phyloP scores from a whole-genome alignment of 257 asterid species.

The Jacaranda mimosifolia region DNA sequence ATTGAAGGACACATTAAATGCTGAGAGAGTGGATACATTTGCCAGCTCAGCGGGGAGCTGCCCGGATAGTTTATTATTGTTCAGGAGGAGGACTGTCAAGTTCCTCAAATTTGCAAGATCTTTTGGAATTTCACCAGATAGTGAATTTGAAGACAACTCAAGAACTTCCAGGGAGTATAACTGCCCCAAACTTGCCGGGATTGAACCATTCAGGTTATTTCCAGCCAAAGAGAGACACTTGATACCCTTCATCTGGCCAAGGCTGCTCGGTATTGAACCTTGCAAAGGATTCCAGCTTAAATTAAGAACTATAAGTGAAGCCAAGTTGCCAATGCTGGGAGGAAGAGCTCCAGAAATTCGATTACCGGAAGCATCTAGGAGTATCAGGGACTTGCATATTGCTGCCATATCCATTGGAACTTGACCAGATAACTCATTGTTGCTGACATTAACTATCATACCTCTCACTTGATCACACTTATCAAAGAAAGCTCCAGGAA shows the following conservation, averaged over 20 bases:
- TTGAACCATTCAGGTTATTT: slow-evolving; percentile 73
- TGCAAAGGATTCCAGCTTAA: slow-evolving; percentile 73
- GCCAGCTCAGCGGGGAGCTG: slow-evolving; percentile 67
- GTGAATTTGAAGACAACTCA: slow-evolving; percentile 76
- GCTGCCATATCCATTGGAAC: slow-evolving; percentile 59
- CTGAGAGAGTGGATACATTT: slow-evolving; percentile 56
- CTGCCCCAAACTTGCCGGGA: slow-evolving; percentile 73
- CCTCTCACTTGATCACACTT: slow-evolving; percentile 69
- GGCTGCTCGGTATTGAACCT: slow-evolving; percentile 72
- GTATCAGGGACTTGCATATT: slow-evolving; percentile 58
- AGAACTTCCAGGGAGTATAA: slow-evolving; percentile 64
- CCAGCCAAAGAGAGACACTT: slow-evolving; percentile 72
- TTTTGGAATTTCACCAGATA: slow-evolving; percentile 78
- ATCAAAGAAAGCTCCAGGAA: slow-evolving; percentile 69
- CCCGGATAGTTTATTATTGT: slow-evolving; percentile 80
- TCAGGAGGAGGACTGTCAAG: slow-evolving; percentile 65
- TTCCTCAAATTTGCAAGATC: slow-evolving; percentile 67
- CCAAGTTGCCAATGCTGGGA: slow-evolving; percentile 60
- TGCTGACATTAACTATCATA: slow-evolving; percentile 61
- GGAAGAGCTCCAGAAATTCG: slow-evolving; percentile 68
- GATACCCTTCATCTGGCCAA: slow-evolving; percentile 67
- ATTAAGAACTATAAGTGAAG: slow-evolving; percentile 65
- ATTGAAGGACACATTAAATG: slow-evolving; percentile 83
- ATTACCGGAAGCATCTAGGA: slow-evolving; percentile 76
- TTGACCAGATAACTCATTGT: slow-evolving; percentile 65